Percentiles rank a stretch among this genome's conserved stretches.
These are phyloP conservation scores for Rosa chinensis DNA, from an alignment of 306 rosid genomes.

Conservation along the genomic window DNA sequence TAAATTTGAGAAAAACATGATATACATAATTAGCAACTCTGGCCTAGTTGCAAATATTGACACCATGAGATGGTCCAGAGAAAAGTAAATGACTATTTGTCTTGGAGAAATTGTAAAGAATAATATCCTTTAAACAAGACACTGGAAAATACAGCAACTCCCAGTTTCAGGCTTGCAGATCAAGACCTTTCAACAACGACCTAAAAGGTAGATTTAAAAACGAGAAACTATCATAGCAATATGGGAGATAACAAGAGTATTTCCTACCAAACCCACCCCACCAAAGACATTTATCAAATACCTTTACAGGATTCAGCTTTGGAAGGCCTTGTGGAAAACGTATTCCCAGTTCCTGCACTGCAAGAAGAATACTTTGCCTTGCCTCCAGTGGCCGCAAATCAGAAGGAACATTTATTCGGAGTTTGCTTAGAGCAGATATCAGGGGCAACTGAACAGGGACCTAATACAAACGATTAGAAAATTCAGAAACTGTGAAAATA, in stretches of 20 bases:
- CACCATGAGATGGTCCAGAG: background rate
- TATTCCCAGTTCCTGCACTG: constrained; percentile 78
- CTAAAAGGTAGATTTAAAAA: background rate
- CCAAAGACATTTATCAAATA: constrained; percentile 33
- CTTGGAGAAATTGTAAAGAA: background rate
- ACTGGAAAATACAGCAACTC: background rate
- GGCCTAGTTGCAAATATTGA: constrained; percentile 1
- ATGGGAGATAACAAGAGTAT: background rate
- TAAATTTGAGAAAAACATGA: constrained; percentile 15
- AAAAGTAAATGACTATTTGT: background rate
- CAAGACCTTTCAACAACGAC: background rate
- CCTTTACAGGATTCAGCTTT: constrained; percentile 92
- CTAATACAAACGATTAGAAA: constrained; percentile 41
- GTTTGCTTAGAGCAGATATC: constrained; percentile 80
- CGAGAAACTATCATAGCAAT: background rate
- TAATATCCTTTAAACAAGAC: background rate
- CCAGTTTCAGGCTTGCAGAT: background rate
- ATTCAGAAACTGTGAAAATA: constrained; percentile 15
- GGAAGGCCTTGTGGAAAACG: constrained; percentile 97
- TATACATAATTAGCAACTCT: background rate
- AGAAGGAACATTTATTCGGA: constrained; percentile 76
- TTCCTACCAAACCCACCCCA: background rate
- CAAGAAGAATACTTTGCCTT: constrained; percentile 91
- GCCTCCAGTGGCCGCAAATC: constrained; percentile 97
- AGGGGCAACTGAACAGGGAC: constrained; percentile 93